Percentiles rank a stretch among this genome's conserved stretches.
Conservation (phyloP, 768 basidiomycete genomes). For the Leucosporidium yakuticum region DNA sequence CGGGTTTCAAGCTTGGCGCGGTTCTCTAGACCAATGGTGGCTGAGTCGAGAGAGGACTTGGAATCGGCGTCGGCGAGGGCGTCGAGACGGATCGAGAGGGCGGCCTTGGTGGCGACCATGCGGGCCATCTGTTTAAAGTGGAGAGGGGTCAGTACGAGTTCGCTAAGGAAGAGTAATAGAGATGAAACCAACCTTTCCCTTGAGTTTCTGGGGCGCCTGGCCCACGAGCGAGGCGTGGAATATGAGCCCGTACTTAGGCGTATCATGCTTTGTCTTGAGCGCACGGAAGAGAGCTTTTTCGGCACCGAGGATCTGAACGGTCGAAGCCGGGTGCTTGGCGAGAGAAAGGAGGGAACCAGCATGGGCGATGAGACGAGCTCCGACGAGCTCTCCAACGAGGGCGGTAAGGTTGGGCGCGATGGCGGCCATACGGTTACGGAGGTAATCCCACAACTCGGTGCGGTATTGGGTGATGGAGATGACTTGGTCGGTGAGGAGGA, state of each 20-base stretch:
- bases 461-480: constrained; percentile 95
- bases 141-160: background rate
- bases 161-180: background rate
- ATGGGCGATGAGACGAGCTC: constrained; percentile 63
- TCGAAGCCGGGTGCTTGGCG: constrained; percentile 51
- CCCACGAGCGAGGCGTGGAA: constrained; percentile 97
- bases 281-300: constrained; percentile 51
- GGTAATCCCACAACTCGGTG: constrained; percentile 88
- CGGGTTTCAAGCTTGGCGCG: constrained; percentile 93
- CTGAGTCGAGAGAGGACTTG: constrained; percentile 66
- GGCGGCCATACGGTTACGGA: constrained; percentile 95
- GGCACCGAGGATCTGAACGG: constrained; percentile 50
- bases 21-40: constrained; percentile 85
- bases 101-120: constrained; percentile 98
- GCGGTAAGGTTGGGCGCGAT: constrained; percentile 96
- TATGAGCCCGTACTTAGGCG: constrained; percentile 90
- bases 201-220: constrained; percentile 93
- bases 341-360: constrained; percentile 48
- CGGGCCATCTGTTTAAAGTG: constrained; percentile 72
- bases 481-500: constrained; percentile 94
- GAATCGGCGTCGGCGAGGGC: constrained; percentile 87
- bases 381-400: constrained; percentile 70
- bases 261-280: constrained; percentile 51
- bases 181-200: constrained; percentile 68
- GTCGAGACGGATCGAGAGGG: constrained; percentile 94